Evolutionary conservation across 2,329 filamentous ascomycete genomes (phyloP).

Genomic region (Albophoma yamanashiensis): DNA sequence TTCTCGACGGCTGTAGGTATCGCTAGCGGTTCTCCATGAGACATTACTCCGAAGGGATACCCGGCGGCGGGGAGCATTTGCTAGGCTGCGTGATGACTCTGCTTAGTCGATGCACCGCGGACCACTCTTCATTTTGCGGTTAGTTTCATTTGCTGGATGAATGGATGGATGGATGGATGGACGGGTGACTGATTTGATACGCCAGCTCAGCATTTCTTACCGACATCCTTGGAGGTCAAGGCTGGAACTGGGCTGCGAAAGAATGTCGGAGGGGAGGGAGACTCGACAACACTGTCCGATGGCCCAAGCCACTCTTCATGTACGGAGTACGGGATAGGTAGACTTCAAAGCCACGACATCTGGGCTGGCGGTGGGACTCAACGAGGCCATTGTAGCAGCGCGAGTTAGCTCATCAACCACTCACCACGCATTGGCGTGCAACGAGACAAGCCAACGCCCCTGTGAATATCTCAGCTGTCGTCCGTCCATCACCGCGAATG

Average conservation of each 20-base stretch:
- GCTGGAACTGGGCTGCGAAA: neutral
- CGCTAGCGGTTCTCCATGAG: neutral
- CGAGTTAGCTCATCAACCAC: neutral
- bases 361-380: neutral
- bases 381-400: neutral
- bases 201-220: neutral
- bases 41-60: no score
- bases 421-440: neutral
- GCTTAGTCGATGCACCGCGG: neutral
- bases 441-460: neutral
- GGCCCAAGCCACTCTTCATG: neutral
- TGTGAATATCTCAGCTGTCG: neutral
- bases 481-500: neutral
- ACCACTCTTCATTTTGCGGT: neutral
- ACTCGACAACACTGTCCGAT: neutral
- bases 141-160: neutral
- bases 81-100: neutral
- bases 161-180: neutral
- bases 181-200: neutral
- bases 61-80: neutral
- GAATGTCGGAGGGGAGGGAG: neutral
- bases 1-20: neutral
- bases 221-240: neutral
- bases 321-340: neutral
- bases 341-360: neutral